These are phyloP conservation scores for Aureobasidium subglaciale DNA, from an alignment of 2,329 filamentous ascomycete species.

Conservation along the genomic window DNA sequence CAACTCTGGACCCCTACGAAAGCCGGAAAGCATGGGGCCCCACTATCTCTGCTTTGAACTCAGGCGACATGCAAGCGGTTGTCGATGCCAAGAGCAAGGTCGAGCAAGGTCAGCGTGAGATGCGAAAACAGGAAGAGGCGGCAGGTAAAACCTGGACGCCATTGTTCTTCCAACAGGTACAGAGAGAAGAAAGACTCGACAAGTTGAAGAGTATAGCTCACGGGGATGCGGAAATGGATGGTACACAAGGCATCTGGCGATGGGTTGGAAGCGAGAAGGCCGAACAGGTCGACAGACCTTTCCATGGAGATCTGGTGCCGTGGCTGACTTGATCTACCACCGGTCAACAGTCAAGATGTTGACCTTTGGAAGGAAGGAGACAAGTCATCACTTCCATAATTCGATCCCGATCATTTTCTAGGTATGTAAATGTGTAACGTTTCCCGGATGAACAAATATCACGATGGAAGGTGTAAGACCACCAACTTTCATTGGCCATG, in stretches of 20 bases:
- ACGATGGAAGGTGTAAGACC: too few species aligned
- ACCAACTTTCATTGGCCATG: too few species aligned
- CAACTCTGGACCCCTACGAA: conserved; percentile 40
- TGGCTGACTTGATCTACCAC: conserved; percentile 10
- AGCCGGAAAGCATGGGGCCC: conserved; percentile 37
- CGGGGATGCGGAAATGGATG: background rate
- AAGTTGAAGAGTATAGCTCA: conserved; percentile 18
- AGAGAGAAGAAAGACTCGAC: conserved; percentile 24
- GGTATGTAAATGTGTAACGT: too few species aligned
- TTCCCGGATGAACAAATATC: too few species aligned
- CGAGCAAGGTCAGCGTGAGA: conserved; percentile 29
- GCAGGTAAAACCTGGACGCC: conserved; percentile 32
- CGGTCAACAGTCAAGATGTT: too few species aligned
- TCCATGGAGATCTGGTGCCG: conserved; percentile 2
- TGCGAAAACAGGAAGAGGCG: conserved; percentile 34
- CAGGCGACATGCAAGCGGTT: conserved; percentile 35
- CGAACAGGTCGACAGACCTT: background rate
- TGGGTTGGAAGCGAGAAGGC: conserved; percentile 2
- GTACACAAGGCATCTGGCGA: background rate
- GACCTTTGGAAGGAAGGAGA: too few species aligned
- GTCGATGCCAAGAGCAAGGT: conserved; percentile 26
- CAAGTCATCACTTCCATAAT: too few species aligned
- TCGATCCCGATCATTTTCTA: too few species aligned
- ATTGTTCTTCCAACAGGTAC: conserved; percentile 35
- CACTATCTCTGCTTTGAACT: conserved; percentile 33